A percentile compares a stretch with the other conserved stretches of the same genome.
Evolutionary conservation across 2,329 filamentous ascomycete species (phyloP).

Genomic region (Dactylellina leptospora): DNA sequence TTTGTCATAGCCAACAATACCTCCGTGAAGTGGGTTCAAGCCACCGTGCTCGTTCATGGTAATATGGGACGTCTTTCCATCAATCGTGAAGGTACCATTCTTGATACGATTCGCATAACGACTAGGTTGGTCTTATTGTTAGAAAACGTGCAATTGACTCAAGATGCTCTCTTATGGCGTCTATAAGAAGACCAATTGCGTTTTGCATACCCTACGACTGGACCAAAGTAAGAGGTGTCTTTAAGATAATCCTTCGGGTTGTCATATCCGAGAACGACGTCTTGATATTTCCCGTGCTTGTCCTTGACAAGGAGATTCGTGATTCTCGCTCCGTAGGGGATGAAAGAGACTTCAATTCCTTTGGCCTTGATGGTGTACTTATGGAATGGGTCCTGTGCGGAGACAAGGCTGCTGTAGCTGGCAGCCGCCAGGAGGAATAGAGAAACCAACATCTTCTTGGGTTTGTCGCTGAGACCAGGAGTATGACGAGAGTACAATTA

Average conservation of each 20-base stretch:
- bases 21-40: constrained; percentile 64
- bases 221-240: constrained; percentile 61
- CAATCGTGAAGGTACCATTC: constrained; percentile 76
- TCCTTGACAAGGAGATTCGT: constrained; percentile 76
- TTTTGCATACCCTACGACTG: constrained; percentile 31
- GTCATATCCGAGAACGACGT: constrained; percentile 78
- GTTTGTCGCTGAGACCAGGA: neutral
- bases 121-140: too few relatives aligned
- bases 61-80: constrained; percentile 70
- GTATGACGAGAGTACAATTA: constrained; percentile 6
- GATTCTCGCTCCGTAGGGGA: constrained; percentile 77
- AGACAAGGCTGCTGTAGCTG: constrained; percentile 10
- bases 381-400: constrained; percentile 33
- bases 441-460: constrained; percentile 18
- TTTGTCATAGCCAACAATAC: constrained; percentile 64
- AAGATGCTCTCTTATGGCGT: too few relatives aligned
- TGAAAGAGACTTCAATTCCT: constrained; percentile 61
- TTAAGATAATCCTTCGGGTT: constrained; percentile 75
- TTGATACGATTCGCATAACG: constrained; percentile 83
- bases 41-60: constrained; percentile 67
- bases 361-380: constrained; percentile 33
- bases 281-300: constrained; percentile 72
- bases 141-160: too few relatives aligned
- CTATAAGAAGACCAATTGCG: too few relatives aligned
- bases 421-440: constrained; percentile 5